Evolutionary conservation across 352 stramenopile species (phyloP).

Genomic region (Pythium rhizo-oryzae): DNA sequence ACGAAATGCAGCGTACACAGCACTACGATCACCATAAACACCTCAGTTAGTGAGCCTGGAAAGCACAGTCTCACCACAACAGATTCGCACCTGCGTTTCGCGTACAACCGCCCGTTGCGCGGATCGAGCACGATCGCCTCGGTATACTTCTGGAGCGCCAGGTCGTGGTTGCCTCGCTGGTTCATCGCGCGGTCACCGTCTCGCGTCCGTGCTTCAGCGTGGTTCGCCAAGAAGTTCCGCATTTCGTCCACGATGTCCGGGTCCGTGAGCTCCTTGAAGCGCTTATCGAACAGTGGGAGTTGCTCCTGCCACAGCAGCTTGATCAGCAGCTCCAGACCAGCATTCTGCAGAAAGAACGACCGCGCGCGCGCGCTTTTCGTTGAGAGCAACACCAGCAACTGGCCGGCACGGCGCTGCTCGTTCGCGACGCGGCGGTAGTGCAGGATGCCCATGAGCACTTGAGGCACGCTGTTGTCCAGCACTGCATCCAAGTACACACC

Average conservation of each 20-base stretch:
- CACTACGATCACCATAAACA: slow-evolving; percentile 13
- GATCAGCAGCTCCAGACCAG: slow-evolving; percentile 27
- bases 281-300: slow-evolving; percentile 21
- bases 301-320: slow-evolving; percentile 28
- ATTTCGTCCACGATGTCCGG: slow-evolving; percentile 20
- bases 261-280: slow-evolving; percentile 16
- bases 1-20: slow-evolving; percentile 22
- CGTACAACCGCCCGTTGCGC: slow-evolving; percentile 24
- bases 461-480: slow-evolving; percentile 26
- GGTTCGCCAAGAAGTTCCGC: slow-evolving; percentile 20
- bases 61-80: not conserved
- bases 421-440: slow-evolving; percentile 22
- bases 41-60: not conserved
- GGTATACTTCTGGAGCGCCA: slow-evolving; percentile 27
- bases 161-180: slow-evolving; percentile 10
- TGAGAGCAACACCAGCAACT: slow-evolving; percentile 26
- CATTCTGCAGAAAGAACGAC: slow-evolving; percentile 30
- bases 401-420: slow-evolving; percentile 28
- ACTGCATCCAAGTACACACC: slow-evolving; percentile 28
- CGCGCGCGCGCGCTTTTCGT: slow-evolving; percentile 17
- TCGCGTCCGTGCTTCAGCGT: slow-evolving; percentile 18
- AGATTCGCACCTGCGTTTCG: slow-evolving; percentile 29
- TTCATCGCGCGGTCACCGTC: slow-evolving; percentile 22
- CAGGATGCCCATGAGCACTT: slow-evolving; percentile 29
- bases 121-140: slow-evolving; percentile 32